Evolutionary conservation across 495 filamentous ascomycete species (phyloP).

Genomic region (Pseudomonodictys pantanalensis): DNA sequence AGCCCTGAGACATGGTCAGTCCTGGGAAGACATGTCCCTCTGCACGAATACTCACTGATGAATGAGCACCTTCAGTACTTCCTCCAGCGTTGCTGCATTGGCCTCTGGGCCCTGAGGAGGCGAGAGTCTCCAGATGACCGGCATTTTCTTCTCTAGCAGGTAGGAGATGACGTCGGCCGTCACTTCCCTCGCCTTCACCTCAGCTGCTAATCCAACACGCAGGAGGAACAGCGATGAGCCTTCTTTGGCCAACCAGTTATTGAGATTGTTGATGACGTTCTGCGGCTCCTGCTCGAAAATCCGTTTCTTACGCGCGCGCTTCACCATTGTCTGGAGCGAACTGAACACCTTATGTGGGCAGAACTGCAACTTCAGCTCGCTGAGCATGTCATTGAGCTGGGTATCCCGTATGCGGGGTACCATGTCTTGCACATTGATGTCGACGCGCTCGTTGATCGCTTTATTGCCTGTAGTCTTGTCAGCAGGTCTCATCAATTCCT

Average conservation of each 20-base stretch:
- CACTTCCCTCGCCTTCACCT: background rate
- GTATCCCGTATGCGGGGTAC: background rate
- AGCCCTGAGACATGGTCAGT: too few species aligned
- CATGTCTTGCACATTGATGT: background rate
- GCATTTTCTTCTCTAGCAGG: background rate
- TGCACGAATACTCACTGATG: too few species aligned
- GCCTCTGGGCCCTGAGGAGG: background rate
- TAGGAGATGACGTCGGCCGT: background rate
- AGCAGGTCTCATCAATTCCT: background rate
- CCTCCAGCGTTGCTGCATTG: background rate
- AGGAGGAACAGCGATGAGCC: background rate
- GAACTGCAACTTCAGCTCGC: background rate
- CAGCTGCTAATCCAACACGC: background rate
- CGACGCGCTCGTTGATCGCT: background rate
- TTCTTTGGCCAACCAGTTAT: background rate
- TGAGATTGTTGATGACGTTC: background rate
- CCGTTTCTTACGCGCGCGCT: background rate
- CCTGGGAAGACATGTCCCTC: too few species aligned
- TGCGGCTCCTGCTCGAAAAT: background rate
- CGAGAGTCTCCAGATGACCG: background rate
- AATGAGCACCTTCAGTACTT: background rate
- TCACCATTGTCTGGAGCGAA: background rate
- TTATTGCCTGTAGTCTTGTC: background rate
- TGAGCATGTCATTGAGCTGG: background rate
- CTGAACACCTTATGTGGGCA: background rate